Conservation (phyloP, 805 yeast genomes). For the Candida montana region DNA sequence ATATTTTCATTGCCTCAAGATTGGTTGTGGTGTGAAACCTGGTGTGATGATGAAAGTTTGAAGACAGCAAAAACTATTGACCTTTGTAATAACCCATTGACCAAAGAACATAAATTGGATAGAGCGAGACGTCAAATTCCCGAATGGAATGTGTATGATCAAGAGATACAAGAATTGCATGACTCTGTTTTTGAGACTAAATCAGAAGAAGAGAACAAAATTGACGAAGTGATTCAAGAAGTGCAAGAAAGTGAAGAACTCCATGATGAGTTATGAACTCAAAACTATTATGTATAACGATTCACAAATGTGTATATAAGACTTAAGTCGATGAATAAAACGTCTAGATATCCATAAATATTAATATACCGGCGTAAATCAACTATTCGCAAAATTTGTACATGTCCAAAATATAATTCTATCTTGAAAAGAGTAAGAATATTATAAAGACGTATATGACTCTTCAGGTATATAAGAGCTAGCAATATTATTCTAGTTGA, state of each 20-base stretch:
- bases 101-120: conserved; percentile 73
- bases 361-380: too few relatives aligned
- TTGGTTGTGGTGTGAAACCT: conserved; percentile 93
- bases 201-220: not conserved
- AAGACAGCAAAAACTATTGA: conserved; percentile 71
- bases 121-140: conserved; percentile 72
- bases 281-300: not conserved
- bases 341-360: too few relatives aligned
- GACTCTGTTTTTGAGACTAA: conserved; percentile 11
- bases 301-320: too few relatives aligned
- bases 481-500: too few relatives aligned
- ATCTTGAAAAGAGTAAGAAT: too few relatives aligned
- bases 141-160: conserved; percentile 70
- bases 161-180: conserved; percentile 38
- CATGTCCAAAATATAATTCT: too few relatives aligned
- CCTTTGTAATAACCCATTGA: conserved; percentile 76
- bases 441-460: too few relatives aligned
- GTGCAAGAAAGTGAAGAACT: not conserved
- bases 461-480: too few relatives aligned
- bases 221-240: conserved; percentile 1
- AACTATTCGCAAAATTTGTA: too few relatives aligned
- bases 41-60: conserved; percentile 70
- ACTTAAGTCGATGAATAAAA: too few relatives aligned
- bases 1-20: conserved; percentile 73
- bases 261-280: conserved; percentile 7